Percentiles rank a stretch among this genome's conserved stretches.
These are phyloP conservation scores for Grammothele lineata DNA, from an alignment of 768 basidiomycete genomes.

Conservation along the genomic window DNA sequence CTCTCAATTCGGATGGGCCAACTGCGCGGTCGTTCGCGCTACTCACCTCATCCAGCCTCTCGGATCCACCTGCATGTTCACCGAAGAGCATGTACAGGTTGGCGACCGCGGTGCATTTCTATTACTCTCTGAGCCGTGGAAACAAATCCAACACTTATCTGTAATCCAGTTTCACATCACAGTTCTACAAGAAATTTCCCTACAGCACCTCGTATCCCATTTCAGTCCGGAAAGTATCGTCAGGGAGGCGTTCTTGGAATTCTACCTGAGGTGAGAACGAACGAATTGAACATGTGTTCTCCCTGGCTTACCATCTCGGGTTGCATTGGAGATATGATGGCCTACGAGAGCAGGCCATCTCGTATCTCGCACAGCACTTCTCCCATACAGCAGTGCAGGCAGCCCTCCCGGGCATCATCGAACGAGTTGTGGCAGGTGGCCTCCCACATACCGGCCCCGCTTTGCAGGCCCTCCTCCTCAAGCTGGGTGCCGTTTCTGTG, in stretches of 20 bases:
- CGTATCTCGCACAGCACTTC: slow-evolving; percentile 7
- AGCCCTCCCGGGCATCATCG: background rate
- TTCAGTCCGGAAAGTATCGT: background rate
- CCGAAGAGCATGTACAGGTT: background rate
- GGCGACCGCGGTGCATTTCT: background rate
- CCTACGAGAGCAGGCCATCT: slow-evolving; percentile 12
- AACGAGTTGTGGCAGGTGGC: slow-evolving; percentile 7
- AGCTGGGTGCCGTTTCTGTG: no score
- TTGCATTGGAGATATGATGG: slow-evolving; percentile 14
- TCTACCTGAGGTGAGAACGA: background rate
- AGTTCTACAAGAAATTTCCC: background rate
- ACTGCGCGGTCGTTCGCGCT: slow-evolving; percentile 1
- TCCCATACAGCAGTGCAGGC: background rate
- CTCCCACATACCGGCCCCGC: slow-evolving; percentile 6
- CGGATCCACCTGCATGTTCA: slow-evolving; percentile 16
- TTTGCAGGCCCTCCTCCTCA: slow-evolving; percentile 7
- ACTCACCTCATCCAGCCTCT: slow-evolving; percentile 2
- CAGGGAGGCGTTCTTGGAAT: background rate
- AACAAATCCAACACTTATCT: no score
- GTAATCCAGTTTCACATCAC: background rate
- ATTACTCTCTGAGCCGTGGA: background rate
- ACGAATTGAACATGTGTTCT: background rate
- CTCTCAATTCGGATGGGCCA: slow-evolving; percentile 23
- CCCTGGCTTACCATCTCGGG: background rate
- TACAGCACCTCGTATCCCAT: background rate